Evolutionary conservation across 2,329 filamentous ascomycete species (phyloP).

Genomic region (Falciphora oryzae): DNA sequence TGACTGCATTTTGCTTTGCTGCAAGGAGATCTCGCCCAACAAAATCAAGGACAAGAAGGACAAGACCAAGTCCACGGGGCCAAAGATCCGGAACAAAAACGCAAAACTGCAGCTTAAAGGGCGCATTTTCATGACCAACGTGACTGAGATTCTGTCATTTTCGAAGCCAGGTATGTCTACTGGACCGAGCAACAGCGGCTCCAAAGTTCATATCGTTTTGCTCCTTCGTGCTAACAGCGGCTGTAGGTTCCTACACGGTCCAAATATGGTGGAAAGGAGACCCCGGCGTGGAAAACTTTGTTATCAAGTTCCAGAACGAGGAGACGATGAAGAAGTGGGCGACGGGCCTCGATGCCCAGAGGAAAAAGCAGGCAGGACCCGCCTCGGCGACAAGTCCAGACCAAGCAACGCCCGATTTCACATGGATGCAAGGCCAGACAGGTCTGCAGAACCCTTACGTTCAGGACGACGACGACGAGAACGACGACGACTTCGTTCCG

Average conservation of each 20-base stretch:
- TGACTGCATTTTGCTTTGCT: constrained; percentile 89
- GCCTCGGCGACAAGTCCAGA: constrained; percentile 41
- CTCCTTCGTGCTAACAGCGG: constrained; percentile 22
- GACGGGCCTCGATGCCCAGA: constrained; percentile 68
- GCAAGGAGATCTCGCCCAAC: constrained; percentile 85
- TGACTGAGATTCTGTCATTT: constrained; percentile 86
- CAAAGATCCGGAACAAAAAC: constrained; percentile 57
- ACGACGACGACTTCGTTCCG: constrained; percentile 47
- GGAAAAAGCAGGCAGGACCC: constrained; percentile 50
- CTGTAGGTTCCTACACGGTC: constrained; percentile 78
- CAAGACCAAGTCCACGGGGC: constrained; percentile 48
- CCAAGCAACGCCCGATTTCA: constrained; percentile 65
- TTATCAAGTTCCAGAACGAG: constrained; percentile 88
- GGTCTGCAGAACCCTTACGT: constrained; percentile 78
- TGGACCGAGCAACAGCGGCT: background rate
- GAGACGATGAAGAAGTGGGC: constrained; percentile 93
- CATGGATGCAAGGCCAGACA: constrained; percentile 67
- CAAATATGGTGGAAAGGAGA: constrained; percentile 99
- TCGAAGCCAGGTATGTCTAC: constrained; percentile 72
- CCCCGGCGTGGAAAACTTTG: constrained; percentile 90
- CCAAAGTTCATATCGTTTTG: background rate
- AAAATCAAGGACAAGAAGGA: constrained; percentile 77
- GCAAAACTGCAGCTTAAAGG: constrained; percentile 92
- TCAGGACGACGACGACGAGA: constrained; percentile 48
- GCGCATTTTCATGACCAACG: constrained; percentile 98